phyloP scores from a whole-genome alignment of 1,284 basidiomycete species.

The Ustilago curta region DNA sequence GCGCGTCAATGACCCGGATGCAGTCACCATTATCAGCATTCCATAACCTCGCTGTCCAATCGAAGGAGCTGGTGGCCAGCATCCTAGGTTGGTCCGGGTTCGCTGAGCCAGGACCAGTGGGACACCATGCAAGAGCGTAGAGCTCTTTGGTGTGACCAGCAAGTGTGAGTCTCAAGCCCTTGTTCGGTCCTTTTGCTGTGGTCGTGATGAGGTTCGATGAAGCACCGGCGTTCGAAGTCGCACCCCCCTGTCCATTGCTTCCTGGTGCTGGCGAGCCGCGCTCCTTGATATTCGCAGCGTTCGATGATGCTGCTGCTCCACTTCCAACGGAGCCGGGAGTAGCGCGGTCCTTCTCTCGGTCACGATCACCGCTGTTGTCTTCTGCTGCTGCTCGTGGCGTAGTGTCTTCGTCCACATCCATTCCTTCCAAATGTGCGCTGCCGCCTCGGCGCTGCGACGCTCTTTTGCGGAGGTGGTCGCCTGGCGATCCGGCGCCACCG shows the following conservation, averaged over 20 bases:
- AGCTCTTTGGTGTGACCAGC: slow-evolving; percentile 66
- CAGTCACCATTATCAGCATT: slow-evolving; percentile 67
- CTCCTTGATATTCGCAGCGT: slow-evolving; percentile 21
- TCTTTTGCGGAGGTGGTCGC: slow-evolving; percentile 42
- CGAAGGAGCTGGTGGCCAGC: slow-evolving; percentile 66
- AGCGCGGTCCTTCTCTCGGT: slow-evolving; percentile 46
- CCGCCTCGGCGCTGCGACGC: slow-evolving; percentile 51
- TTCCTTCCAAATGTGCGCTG: slow-evolving; percentile 52
- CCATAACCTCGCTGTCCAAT: slow-evolving; percentile 67
- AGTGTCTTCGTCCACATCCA: slow-evolving; percentile 52
- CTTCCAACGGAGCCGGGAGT: slow-evolving; percentile 35
- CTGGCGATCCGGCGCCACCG: slow-evolving; percentile 17
- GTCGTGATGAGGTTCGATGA: slow-evolving; percentile 26
- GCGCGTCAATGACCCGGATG: slow-evolving; percentile 59
- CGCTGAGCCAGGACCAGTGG: slow-evolving; percentile 55
- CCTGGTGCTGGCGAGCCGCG: slow-evolving; percentile 31
- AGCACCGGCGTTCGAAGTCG: slow-evolving; percentile 11
- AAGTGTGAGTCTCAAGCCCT: slow-evolving; percentile 51
- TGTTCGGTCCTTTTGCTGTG: slow-evolving; percentile 50
- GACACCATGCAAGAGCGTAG: slow-evolving; percentile 66
- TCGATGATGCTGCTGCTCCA: slow-evolving; percentile 8
- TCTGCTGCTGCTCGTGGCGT: slow-evolving; percentile 29
- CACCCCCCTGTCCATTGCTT: slow-evolving; percentile 29
- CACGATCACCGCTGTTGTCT: slow-evolving; percentile 30
- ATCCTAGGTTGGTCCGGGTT: slow-evolving; percentile 62